A percentile compares a stretch with the other conserved stretches of the same genome.
phyloP scores from a whole-genome alignment of 768 basidiomycete genomes.

The Suillus hirtellus region DNA sequence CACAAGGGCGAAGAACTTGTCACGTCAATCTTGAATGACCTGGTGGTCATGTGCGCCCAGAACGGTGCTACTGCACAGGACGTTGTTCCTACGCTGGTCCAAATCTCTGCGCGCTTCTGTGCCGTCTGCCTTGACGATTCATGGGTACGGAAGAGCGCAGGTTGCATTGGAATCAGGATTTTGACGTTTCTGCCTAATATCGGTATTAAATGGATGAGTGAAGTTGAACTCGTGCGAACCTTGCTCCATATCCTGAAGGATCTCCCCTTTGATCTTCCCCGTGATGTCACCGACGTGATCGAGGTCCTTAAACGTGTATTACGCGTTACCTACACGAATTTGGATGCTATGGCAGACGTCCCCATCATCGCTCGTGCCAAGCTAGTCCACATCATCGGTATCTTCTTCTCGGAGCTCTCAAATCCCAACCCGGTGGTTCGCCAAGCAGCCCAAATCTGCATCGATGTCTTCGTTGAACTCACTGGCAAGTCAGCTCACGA shows the following conservation, averaged over 20 bases:
- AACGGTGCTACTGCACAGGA: slow-evolving; percentile 51
- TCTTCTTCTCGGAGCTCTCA: slow-evolving; percentile 87
- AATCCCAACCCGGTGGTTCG: slow-evolving; percentile 86
- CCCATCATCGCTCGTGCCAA: slow-evolving; percentile 49
- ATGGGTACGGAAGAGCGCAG: slow-evolving; percentile 89
- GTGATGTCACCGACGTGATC: slow-evolving; percentile 74
- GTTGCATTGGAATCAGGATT: slow-evolving; percentile 81
- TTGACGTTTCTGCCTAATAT: slow-evolving; percentile 72
- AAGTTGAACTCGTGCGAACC: slow-evolving; percentile 87
- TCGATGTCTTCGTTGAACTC: slow-evolving; percentile 74
- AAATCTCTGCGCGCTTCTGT: slow-evolving; percentile 80
- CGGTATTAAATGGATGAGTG: slow-evolving; percentile 76
- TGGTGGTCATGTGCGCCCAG: slow-evolving; percentile 56
- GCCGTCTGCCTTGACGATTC: slow-evolving; percentile 89
- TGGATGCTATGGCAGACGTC: slow-evolving; percentile 47
- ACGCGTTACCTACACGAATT: slow-evolving; percentile 54
- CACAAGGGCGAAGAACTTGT: slow-evolving; percentile 62
- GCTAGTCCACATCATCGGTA: slow-evolving; percentile 69
- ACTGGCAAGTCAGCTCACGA: slow-evolving; percentile 72
- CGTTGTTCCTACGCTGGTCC: slow-evolving; percentile 69
- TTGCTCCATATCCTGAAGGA: slow-evolving; percentile 93
- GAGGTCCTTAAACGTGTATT: slow-evolving; percentile 73
- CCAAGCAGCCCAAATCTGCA: slow-evolving; percentile 77
- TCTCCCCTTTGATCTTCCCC: slow-evolving; percentile 86
- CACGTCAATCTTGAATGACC: slow-evolving; percentile 60